Base-by-base conservation (phyloP, 2,329 filamentous ascomycete species). In the Sclerotinia glacialis region DNA sequence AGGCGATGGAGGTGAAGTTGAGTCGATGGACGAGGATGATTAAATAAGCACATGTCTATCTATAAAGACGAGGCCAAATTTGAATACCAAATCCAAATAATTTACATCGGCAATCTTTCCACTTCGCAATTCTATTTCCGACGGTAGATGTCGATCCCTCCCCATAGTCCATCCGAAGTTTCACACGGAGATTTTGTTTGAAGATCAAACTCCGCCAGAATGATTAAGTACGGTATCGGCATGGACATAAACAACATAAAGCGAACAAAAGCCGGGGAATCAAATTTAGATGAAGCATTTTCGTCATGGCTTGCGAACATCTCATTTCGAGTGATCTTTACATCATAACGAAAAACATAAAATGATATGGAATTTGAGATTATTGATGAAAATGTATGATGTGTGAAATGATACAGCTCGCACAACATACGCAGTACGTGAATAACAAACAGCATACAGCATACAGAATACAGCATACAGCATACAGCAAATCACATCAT, bases 11-110 rank as follows among this genome's bases (percentile, higher is more conserved):
- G 81, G 80, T 31, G 83, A 78, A 26, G 79, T 77, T n/a, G 78
- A 76, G 9, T 84, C 81, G 2, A 87, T 86, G 85, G 84, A 86
- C 64, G 83, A 87, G 71, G 83, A 85, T 74, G 58, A 63, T 85
- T 65, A 53, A 62, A 26, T 14, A 11, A 37, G 28, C 14, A 34
- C 12, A 34, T 47, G 53, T 26, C 31, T 31, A 18, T 34, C 44
- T 23, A 9, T 47, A 18, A 2, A 12, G 5, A 46, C 44, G 6
- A 23, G 12, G 1, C 7, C n/a, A 37, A 55, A 55, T 23, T 14
- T 8, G n/a, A 31, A 58, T 34, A 18, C 2, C 26, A 47, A 44
- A 31, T 58, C 55, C 31, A 31, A 37, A 23, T 60, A 23, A 47
- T 47, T 5, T 5, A 47, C 5, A 40, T 37, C 31, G 21, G 31